Conservation (phyloP, 805 yeast species). For the Wickerhamiella kazuoi region DNA sequence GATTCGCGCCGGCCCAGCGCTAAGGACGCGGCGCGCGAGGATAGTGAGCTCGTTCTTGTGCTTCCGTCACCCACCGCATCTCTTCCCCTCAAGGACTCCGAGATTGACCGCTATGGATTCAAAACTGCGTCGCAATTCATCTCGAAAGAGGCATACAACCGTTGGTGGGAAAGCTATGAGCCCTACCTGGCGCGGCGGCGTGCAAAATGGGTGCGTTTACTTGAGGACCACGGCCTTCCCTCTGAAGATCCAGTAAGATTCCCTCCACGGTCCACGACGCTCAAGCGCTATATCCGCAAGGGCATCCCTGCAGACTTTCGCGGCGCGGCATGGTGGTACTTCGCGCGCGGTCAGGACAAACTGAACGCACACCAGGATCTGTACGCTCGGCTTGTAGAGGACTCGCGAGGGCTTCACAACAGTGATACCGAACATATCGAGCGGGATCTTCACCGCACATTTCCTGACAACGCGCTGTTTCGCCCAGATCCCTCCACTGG, state of each 20-base stretch:
- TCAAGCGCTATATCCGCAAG: slow-evolving; percentile 65
- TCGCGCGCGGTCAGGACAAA: slow-evolving; percentile 68
- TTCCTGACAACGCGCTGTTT: slow-evolving; percentile 82
- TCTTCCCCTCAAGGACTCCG: slow-evolving; percentile 4
- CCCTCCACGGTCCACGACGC: slow-evolving; percentile 19
- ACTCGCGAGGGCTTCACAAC: slow-evolving; percentile 36
- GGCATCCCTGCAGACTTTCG: slow-evolving; percentile 97
- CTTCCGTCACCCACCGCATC: background rate
- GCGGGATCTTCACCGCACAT: slow-evolving; percentile 81
- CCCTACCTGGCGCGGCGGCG: slow-evolving; percentile 46
- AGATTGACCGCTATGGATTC: slow-evolving; percentile 69
- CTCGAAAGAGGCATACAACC: slow-evolving; percentile 39
- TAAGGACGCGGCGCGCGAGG: too few relatives aligned
- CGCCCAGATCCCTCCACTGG: slow-evolving; percentile 25
- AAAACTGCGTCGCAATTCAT: slow-evolving; percentile 43
- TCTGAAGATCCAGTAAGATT: slow-evolving; percentile 22
- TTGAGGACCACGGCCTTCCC: slow-evolving; percentile 49
- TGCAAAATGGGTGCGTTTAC: slow-evolving; percentile 54
- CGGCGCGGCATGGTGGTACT: slow-evolving; percentile 93
- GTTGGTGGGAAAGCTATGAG: slow-evolving; percentile 60
- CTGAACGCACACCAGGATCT: slow-evolving; percentile 54
- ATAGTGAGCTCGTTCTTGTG: background rate
- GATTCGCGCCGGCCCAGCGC: too few relatives aligned
- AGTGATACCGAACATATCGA: slow-evolving; percentile 86
- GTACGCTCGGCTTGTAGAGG: slow-evolving; percentile 48